A percentile compares a stretch with the other conserved stretches of the same genome.
Evolutionary conservation across 1,139 yeast genomes (phyloP).

Genomic region (Hansenula lynferdii): DNA sequence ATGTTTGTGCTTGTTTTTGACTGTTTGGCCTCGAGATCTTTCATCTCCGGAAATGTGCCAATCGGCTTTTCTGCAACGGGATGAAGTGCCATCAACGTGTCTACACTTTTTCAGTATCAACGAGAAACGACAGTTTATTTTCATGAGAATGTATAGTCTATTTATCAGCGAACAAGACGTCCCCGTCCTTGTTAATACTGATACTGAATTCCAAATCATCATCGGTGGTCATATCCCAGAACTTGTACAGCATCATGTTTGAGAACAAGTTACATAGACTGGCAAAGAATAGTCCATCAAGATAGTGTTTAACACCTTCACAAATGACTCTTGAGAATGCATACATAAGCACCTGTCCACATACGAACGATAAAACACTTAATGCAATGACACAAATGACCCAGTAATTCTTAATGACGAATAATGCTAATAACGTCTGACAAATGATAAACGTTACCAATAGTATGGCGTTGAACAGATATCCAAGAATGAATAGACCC

Average conservation of each 20-base stretch:
- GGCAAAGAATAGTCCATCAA: slow-evolving; percentile 88
- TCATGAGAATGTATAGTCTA: too few species aligned
- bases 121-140: too few species aligned
- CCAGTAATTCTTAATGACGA: slow-evolving; percentile 76
- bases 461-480: slow-evolving; percentile 64
- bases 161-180: slow-evolving; percentile 18
- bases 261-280: slow-evolving; percentile 75
- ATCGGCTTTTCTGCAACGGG: too few species aligned
- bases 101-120: too few species aligned
- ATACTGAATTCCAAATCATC: slow-evolving; percentile 94
- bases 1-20: too few species aligned
- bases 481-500: slow-evolving; percentile 64
- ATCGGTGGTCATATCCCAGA: slow-evolving; percentile 95
- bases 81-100: too few species aligned
- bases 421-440: slow-evolving; percentile 65
- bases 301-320: slow-evolving; percentile 68
- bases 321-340: slow-evolving; percentile 67
- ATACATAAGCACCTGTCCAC: slow-evolving; percentile 73
- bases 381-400: slow-evolving; percentile 75
- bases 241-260: slow-evolving; percentile 91
- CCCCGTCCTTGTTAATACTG: slow-evolving; percentile 31
- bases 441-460: slow-evolving; percentile 59
- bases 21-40: too few species aligned
- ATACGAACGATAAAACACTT: slow-evolving; percentile 69
- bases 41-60: too few species aligned